A percentile compares a stretch with the other conserved stretches of the same genome.
phyloP scores from a whole-genome alignment of 1,284 basidiomycete species.

The Coriolopsis trogii region DNA sequence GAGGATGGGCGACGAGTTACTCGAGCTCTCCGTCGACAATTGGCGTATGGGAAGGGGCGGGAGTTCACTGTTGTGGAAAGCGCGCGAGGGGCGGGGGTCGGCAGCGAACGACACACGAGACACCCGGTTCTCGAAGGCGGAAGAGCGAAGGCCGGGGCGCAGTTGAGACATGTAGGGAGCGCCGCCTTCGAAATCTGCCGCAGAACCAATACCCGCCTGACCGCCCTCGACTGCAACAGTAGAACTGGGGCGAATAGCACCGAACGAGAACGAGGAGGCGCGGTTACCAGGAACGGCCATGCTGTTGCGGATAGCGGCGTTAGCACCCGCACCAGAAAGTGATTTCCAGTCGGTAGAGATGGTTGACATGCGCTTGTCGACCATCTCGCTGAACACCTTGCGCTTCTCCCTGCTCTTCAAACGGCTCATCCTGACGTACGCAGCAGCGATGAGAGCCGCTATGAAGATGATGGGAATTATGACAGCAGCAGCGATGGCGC shows the following conservation, averaged over 20 bases:
- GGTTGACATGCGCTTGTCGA: slow-evolving; percentile 85
- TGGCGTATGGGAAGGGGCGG: slow-evolving; percentile 56
- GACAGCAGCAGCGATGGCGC: slow-evolving; percentile 78
- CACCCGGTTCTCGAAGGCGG: slow-evolving; percentile 43
- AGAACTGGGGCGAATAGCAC: slow-evolving; percentile 54
- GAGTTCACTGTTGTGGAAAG: slow-evolving; percentile 57
- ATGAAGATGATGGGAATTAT: slow-evolving; percentile 71
- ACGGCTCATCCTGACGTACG: slow-evolving; percentile 56
- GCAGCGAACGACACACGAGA: slow-evolving; percentile 72
- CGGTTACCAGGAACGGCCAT: slow-evolving; percentile 56
- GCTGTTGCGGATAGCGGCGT: slow-evolving; percentile 71
- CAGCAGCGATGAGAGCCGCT: slow-evolving; percentile 46
- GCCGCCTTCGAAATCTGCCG: slow-evolving; percentile 28
- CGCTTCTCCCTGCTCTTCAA: slow-evolving; percentile 59
- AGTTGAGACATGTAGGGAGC: slow-evolving; percentile 53
- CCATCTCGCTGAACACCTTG: slow-evolving; percentile 66
- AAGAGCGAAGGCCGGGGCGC: slow-evolving; percentile 48
- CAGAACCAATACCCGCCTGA: slow-evolving; percentile 47
- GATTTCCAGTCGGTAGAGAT: slow-evolving; percentile 78
- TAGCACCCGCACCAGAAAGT: slow-evolving; percentile 72
- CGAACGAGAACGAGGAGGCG: slow-evolving; percentile 58
- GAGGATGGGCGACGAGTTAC: slow-evolving; percentile 38
- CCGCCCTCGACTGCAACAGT: slow-evolving; percentile 49
- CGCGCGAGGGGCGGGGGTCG: slow-evolving; percentile 61
- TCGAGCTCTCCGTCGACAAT: slow-evolving; percentile 38